Conservation (phyloP, 2,329 filamentous ascomycete genomes). For the Pseudocercospora fuligena region DNA sequence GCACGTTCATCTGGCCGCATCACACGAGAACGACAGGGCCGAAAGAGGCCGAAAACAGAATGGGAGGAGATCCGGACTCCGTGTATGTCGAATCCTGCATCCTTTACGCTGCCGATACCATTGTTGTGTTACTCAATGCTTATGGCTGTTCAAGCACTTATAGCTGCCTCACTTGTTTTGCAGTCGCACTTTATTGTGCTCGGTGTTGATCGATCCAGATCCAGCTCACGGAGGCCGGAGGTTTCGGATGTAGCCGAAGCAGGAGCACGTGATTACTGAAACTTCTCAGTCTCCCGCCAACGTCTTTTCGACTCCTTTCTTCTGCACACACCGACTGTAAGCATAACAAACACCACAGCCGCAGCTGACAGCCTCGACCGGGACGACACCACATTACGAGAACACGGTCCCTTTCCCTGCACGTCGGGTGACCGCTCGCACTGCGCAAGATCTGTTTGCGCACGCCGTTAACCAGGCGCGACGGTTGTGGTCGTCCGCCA, state of each 20-base stretch:
- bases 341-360: slow-evolving; percentile 10
- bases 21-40: neutral
- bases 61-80: slow-evolving; percentile 5
- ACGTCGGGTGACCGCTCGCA: slow-evolving; percentile 6
- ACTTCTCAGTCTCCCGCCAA: neutral
- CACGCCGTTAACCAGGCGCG: slow-evolving; percentile 6
- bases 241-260: neutral
- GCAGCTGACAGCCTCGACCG: slow-evolving; percentile 5
- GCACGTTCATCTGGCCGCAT: neutral
- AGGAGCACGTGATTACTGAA: neutral
- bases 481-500: slow-evolving; percentile 4
- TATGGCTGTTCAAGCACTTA: neutral
- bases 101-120: neutral
- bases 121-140: neutral
- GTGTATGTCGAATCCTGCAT: neutral
- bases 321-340: neutral
- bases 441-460: neutral
- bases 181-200: neutral
- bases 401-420: neutral
- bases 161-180: neutral
- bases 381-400: slow-evolving; percentile 2
- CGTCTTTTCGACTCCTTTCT: neutral
- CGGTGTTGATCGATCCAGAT: neutral
- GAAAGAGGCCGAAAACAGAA: slow-evolving; percentile 1
- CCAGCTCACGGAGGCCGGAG: neutral